A percentile compares a stretch with the other conserved stretches of the same genome.
Conservation (phyloP, 352 stramenopile species). For the Phytophthora lateralis region DNA sequence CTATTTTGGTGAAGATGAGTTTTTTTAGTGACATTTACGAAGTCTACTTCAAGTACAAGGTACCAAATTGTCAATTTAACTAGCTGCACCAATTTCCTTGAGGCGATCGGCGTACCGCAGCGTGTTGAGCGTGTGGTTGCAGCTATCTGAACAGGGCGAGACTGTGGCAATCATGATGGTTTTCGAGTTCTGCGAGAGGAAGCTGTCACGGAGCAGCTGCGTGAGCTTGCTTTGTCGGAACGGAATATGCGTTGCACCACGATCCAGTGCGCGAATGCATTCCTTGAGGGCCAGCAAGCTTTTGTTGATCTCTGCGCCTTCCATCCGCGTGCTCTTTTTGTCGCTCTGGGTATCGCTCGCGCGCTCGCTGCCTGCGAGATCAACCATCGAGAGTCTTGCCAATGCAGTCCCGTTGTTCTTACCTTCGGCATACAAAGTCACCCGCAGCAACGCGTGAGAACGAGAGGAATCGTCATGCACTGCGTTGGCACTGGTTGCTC, state of each 20-base stretch:
- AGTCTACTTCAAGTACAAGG: slow-evolving; percentile 12
- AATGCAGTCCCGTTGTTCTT: slow-evolving; percentile 30
- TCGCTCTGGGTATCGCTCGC: slow-evolving; percentile 93
- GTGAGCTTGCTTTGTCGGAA: slow-evolving; percentile 97
- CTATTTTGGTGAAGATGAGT: slow-evolving; percentile 16
- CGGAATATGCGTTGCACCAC: slow-evolving; percentile 87
- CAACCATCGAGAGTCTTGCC: slow-evolving; percentile 82
- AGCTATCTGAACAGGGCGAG: slow-evolving; percentile 92
- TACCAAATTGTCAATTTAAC: slow-evolving; percentile 8
- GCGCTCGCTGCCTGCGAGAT: slow-evolving; percentile 94
- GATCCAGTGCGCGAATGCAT: slow-evolving; percentile 95
- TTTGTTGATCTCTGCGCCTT: slow-evolving; percentile 98
- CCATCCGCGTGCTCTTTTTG: slow-evolving; percentile 91
- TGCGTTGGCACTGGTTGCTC: slow-evolving; percentile 95
- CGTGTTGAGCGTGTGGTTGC: slow-evolving; percentile 97
- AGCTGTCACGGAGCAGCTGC: slow-evolving; percentile 91
- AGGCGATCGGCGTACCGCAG: slow-evolving; percentile 95
- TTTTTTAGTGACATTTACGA: slow-evolving; percentile 7
- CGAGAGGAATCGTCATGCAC: slow-evolving; percentile 93
- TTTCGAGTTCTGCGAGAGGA: slow-evolving; percentile 91
- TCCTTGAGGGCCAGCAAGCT: slow-evolving; percentile 97
- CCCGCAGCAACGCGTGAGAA: slow-evolving; percentile 92
- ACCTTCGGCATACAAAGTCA: slow-evolving; percentile 59
- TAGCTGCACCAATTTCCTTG: slow-evolving; percentile 82
- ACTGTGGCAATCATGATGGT: slow-evolving; percentile 96